A percentile compares a stretch with the other conserved stretches of the same genome.
Evolutionary conservation across 2,329 filamentous ascomycete genomes (phyloP).

Genomic region (Ceratocystis ficicola): DNA sequence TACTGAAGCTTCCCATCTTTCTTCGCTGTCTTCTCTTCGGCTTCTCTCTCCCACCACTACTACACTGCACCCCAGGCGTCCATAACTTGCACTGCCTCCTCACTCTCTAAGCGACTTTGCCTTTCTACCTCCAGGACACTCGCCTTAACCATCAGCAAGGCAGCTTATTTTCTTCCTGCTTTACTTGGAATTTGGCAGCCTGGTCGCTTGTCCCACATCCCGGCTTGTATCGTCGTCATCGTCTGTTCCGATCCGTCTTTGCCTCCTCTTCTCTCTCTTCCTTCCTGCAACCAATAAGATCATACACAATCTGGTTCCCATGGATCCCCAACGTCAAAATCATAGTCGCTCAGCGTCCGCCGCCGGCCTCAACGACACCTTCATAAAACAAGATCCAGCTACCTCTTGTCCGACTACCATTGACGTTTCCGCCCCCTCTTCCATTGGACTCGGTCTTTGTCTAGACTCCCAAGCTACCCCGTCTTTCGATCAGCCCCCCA

Average conservation of each 20-base stretch:
- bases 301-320: slow-evolving; percentile 24
- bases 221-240: slow-evolving; percentile 1
- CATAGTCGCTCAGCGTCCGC: slow-evolving; percentile 49
- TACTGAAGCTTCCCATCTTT: not conserved
- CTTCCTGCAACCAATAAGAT: not conserved
- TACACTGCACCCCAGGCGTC: not conserved
- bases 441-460: slow-evolving; percentile 45
- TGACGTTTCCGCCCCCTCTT: slow-evolving; percentile 37
- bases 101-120: slow-evolving; percentile 3
- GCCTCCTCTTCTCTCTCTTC: not conserved
- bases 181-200: slow-evolving; percentile 15
- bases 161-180: not conserved
- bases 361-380: slow-evolving; percentile 43
- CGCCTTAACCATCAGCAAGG: not conserved
- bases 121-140: not conserved
- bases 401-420: slow-evolving; percentile 41
- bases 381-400: slow-evolving; percentile 47
- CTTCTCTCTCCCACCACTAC: not conserved
- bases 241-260: not conserved
- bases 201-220: slow-evolving; percentile 12
- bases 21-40: not conserved
- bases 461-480: slow-evolving; percentile 34
- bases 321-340: slow-evolving; percentile 32
- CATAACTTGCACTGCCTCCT: not conserved
- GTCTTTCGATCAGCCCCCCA: slow-evolving; percentile 27